Evolutionary conservation across 208 protist species (phyloP).

Genomic region (Endotrypanum monterogeii): DNA sequence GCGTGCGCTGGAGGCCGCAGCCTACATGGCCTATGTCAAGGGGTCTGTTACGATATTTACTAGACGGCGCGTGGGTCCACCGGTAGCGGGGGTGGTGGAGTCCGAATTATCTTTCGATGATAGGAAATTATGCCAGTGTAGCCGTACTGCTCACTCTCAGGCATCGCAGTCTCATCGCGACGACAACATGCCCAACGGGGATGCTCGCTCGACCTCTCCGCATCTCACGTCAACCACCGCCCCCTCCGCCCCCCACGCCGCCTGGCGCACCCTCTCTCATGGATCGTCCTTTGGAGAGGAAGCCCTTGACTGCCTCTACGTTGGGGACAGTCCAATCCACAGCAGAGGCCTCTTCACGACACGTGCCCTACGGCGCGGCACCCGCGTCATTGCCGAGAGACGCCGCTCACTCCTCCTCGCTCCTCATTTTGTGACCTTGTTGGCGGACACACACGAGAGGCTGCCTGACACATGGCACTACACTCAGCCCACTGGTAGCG

Average conservation of each 20-base stretch:
- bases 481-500: constrained; percentile 59
- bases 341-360: constrained; percentile 66
- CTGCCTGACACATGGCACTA: constrained; percentile 81
- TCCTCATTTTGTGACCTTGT: constrained; percentile 41
- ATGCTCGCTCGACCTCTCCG: background rate
- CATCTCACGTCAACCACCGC: background rate
- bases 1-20: constrained; percentile 26
- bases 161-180: background rate
- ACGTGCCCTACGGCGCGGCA: constrained; percentile 42
- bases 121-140: background rate
- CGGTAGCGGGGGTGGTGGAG: constrained; percentile 9
- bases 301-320: constrained; percentile 49
- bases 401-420: constrained; percentile 59
- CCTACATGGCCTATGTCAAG: constrained; percentile 56
- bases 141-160: background rate
- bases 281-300: constrained; percentile 26
- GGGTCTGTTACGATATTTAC: constrained; percentile 56
- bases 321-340: constrained; percentile 71
- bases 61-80: constrained; percentile 37
- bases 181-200: background rate
- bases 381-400: constrained; percentile 55
- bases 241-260: background rate
- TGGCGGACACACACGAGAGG: constrained; percentile 65
- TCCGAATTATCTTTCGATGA: background rate
- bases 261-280: background rate